Base-by-base conservation (phyloP, 1,284 basidiomycete genomes). In the Cryptococcus wingfieldii region DNA sequence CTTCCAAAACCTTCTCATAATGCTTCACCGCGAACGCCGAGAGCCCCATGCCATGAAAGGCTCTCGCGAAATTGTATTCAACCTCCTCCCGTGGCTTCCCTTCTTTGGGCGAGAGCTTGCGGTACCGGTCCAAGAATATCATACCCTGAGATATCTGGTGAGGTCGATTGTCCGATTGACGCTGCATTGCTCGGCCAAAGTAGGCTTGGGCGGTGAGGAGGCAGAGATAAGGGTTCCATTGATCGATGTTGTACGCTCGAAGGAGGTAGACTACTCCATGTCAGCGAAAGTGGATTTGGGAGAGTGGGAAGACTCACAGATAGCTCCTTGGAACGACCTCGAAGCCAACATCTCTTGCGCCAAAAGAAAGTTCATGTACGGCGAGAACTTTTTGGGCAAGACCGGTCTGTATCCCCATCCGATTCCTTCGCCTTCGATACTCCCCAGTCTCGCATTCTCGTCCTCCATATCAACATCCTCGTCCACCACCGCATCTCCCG, bases 151-250 rank as follows among this genome's bases (percentile, higher is more conserved):
- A 80, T 42, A 83, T 80, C 47, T 83, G 83, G 71, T 95, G 90
- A 67, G 97, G 88, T 47, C 92, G 79, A 71, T 98, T 98, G 76
- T 98, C 95, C 6, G 88, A 86, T 71, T 97, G 93, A 10, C 95
- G 83, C 65, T 95, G 90, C 84, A 91, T 90, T 0, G 91, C 87
- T 38, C 95, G 83, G 9, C 90, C 89, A 38, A 95, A 79, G 45
- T 89, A 96, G 0, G 90, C 86, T 39, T 93, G 84, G 0, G 87
- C 88, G 6, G 95, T 80, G 38, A 82, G 84, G 14, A 98, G 79
- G 68, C 88, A 92, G 18, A 96, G 80, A 70, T 96, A 80, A 0
- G 93, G 88, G 70, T 98, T 90, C 28, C 88, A 81, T 0, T 84
- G 87, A 60, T 86, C 86, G 59, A 89, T 82, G 59, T 93, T 90